Evolutionary conservation across 768 basidiomycete genomes (phyloP), one percentile per base, ranked within the genome.

Genomic region (Kwoniella sp.): DNA sequence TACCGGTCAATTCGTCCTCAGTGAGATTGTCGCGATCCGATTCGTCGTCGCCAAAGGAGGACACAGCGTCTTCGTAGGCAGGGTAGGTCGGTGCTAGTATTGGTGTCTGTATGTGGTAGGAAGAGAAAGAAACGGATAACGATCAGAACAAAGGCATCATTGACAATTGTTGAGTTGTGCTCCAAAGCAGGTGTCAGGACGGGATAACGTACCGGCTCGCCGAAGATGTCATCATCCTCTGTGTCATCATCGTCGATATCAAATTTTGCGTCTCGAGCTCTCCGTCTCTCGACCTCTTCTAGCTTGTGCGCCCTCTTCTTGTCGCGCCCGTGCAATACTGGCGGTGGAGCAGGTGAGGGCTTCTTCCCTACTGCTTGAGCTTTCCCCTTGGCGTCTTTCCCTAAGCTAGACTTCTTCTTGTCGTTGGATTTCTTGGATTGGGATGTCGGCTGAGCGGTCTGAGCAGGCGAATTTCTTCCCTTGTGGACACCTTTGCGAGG

Each of bases 231-330:
- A 58, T 51, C 56, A 26, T 34, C 55, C 47, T 31, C 61, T 28
- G 47, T 59, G 25, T 25, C 41, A 38, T 56, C 55, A 25, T 67
- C 55, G 15, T 55, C 66, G 11, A 71, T 31, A n/a, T 50, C 56
- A 53, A 77, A 73, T 55, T 78, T 78, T 4, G 63, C 76, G 59
- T 75, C 76, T 53, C 76, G 68, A 20, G 74, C 76, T 59, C 76
- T 62, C 26, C 70, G 58, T 45, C 72, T 68, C 50, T 73, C 74
- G 28, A 61, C 38, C 55, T 72, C 74, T 51, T 66, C 74, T 29
- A 71, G 25, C 55, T 72, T 74, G 23, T 68, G 55, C 8, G 56
- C 65, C 51, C 68, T 68, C 59, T 71, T 74, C 66, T 69, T 73
- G 28, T 77, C 72, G n/a, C 75, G 25, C 55, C 54, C 7, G 61